Base-by-base conservation (phyloP, 1,284 basidiomycete species). In the Uromyces viciae-fabae region DNA sequence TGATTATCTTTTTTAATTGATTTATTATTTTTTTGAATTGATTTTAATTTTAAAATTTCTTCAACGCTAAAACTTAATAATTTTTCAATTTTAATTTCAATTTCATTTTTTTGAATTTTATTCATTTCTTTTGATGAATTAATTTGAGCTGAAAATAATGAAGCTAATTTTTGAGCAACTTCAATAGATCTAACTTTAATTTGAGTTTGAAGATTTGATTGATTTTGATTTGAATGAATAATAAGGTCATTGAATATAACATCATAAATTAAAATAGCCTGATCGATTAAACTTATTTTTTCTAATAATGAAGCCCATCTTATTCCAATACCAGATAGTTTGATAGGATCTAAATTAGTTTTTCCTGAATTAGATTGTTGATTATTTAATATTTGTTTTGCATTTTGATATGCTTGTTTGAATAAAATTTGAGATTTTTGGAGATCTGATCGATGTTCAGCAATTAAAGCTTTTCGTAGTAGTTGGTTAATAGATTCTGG, bases 101-200 rank as follows among this genome's bases (percentile, higher is more conserved):
- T 28, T 40, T 11, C 25, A 4, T 28, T 22, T n/a, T n/a, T n/a
- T n/a, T n/a, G n/a, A n/a, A n/a, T n/a, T n/a, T n/a, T n/a, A n/a
- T n/a, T n/a, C n/a, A n/a, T n/a, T n/a, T n/a, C n/a, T n/a, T n/a
- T n/a, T 7, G 1, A 3, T 3, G n/a, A 33, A 25, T 36, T 22
- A 2, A 2, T 25, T 36, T 38, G 4, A 9, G 28, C 9, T 15
- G 46, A 17, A 17, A 52, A 19, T 14, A 66, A 46, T 1, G 9
- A 22, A 25, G 42, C 68, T 1, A 71, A 33, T 52, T 36, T 71
- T 46, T 71, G 68, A n/a, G 68, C 68, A 33, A 71, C n/a, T 22
- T 71, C 43, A 46, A 71, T 71, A 19, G 68, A 49, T 22, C 68
- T n/a, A 0, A 71, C 7, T 33, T 46, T 43, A 36, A 49, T 46